These are phyloP conservation scores for Penicillium corylophilum DNA, from an alignment of 2,329 filamentous ascomycete species.

Conservation along the genomic window DNA sequence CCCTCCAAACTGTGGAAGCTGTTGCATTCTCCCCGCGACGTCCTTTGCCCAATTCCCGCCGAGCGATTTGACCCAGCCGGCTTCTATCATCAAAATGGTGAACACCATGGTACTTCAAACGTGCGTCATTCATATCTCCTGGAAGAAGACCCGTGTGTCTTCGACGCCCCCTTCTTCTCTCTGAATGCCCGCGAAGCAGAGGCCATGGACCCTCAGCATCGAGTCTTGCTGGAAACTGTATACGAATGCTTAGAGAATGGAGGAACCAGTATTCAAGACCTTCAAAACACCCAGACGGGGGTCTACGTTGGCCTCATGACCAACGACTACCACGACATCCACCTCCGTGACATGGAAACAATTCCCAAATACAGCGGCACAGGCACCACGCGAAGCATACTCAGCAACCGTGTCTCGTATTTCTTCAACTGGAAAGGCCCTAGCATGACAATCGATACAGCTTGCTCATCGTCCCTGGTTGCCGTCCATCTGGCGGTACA, in stretches of 20 bases:
- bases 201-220: no score
- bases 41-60: neutral
- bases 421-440: constrained; percentile 48
- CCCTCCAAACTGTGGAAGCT: constrained; percentile 11
- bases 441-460: constrained; percentile 42
- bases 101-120: constrained; percentile 1
- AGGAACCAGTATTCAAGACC: neutral
- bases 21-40: constrained; percentile 1
- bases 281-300: neutral
- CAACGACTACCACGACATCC: neutral
- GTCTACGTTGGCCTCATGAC: neutral
- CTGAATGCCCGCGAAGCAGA: neutral
- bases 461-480: constrained; percentile 43
- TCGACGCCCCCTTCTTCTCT: constrained; percentile 4
- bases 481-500: constrained; percentile 30
- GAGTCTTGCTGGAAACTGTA: neutral
- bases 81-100: neutral
- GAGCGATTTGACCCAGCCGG: neutral
- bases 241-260: neutral
- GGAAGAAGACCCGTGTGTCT: neutral
- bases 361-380: constrained; percentile 31
- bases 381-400: constrained; percentile 26
- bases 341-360: neutral
- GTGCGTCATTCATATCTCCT: neutral
- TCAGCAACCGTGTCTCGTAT: constrained; percentile 38